Evolutionary conservation across 352 stramenopile species (phyloP).

Genomic region (Phytopythium helicoides): DNA sequence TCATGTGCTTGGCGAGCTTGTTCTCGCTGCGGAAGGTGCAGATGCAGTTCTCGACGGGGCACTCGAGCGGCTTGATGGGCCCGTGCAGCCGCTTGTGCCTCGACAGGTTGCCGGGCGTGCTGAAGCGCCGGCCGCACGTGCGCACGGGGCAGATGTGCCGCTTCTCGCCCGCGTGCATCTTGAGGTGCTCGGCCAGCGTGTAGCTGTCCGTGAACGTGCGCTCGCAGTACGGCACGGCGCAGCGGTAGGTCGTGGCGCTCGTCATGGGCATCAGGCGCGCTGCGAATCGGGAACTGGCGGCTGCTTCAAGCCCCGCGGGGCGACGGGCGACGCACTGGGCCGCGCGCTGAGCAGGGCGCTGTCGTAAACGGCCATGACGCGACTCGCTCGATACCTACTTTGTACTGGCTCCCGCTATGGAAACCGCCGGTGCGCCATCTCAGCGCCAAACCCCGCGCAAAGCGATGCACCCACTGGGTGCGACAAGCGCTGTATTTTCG

Average conservation of each 20-base stretch:
- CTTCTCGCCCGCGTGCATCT: conserved; percentile 44
- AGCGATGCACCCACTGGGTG: background rate
- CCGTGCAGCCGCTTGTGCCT: conserved; percentile 61
- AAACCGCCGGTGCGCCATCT: background rate
- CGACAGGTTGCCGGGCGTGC: conserved; percentile 54
- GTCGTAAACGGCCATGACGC: too few relatives aligned
- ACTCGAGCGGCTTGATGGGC: conserved; percentile 44
- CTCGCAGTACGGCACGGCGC: conserved; percentile 36
- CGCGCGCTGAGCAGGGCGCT: too few relatives aligned
- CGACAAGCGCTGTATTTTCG: background rate
- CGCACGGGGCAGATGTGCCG: conserved; percentile 47
- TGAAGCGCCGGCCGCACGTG: conserved; percentile 49
- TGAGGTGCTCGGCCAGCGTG: conserved; percentile 45
- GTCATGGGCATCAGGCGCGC: background rate
- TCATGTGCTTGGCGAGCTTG: conserved; percentile 67
- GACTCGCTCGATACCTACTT: too few relatives aligned
- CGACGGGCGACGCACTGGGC: too few relatives aligned
- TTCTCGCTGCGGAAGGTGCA: conserved; percentile 54
- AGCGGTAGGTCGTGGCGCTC: conserved; percentile 19
- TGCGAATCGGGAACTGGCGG: too few relatives aligned
- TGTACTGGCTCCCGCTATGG: background rate
- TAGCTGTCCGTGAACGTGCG: conserved; percentile 25
- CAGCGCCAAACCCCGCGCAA: background rate
- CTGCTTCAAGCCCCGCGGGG: too few relatives aligned
- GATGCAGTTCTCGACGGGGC: conserved; percentile 40